Evolutionary conservation across 2,329 filamentous ascomycete species (phyloP).

Genomic region (Sclerotinia sclerotiorum): DNA sequence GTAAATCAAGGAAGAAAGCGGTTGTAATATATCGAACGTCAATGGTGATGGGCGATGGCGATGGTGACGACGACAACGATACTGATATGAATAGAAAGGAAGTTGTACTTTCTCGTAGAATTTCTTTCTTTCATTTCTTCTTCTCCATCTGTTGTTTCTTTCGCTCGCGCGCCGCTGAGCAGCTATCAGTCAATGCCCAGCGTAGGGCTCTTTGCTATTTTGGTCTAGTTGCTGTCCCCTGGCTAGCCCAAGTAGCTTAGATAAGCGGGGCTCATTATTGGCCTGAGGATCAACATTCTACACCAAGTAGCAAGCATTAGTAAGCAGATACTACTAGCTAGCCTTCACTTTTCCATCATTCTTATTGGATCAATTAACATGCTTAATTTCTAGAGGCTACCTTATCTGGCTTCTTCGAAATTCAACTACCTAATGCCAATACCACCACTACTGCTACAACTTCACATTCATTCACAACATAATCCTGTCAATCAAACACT

Average conservation of each 20-base stretch:
- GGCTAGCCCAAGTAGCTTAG: neutral
- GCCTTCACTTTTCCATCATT: neutral
- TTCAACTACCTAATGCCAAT: neutral
- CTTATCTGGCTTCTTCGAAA: slow-evolving; percentile 20
- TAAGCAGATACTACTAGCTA: too few relatives aligned
- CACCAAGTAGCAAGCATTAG: too few relatives aligned
- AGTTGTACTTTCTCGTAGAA: too few relatives aligned
- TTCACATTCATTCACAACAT: neutral
- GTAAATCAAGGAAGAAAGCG: neutral
- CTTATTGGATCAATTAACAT: slow-evolving; percentile 3
- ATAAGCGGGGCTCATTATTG: too few relatives aligned
- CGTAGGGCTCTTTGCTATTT: neutral
- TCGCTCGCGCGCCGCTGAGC: neutral
- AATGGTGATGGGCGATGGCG: neutral
- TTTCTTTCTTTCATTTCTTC: slow-evolving; percentile 1
- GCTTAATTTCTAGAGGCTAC: slow-evolving; percentile 5
- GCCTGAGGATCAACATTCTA: neutral
- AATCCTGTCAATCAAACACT: slow-evolving; percentile 6
- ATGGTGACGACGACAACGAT: neutral
- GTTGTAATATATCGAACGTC: neutral
- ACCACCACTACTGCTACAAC: too few relatives aligned
- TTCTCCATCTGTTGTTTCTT: neutral
- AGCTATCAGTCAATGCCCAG: neutral
- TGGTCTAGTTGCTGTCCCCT: neutral
- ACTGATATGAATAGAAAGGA: neutral